Conservation (phyloP, 2,329 filamentous ascomycete species). For the Cucurbitaria berberidis region DNA sequence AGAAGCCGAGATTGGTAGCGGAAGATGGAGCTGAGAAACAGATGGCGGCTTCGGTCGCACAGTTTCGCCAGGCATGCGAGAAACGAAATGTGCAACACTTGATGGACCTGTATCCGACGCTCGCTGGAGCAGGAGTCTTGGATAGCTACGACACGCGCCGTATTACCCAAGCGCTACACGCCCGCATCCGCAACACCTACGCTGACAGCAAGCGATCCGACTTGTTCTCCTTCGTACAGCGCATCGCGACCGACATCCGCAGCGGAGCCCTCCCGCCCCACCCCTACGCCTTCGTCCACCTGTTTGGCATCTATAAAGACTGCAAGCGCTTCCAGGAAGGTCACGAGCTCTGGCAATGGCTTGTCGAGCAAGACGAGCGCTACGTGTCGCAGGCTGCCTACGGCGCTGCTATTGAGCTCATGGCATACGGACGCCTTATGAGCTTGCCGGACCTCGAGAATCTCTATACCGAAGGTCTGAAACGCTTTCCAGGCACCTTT, state of each 20-base stretch:
- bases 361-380: constrained; percentile 50
- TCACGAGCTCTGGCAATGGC: constrained; percentile 56
- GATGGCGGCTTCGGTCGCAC: constrained; percentile 1
- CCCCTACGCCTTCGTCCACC: constrained; percentile 51
- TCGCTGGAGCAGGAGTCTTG: constrained; percentile 21
- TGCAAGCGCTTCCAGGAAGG: constrained; percentile 48
- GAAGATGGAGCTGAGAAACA: not conserved
- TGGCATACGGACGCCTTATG: constrained; percentile 50
- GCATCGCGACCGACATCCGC: constrained; percentile 51
- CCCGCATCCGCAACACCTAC: constrained; percentile 32
- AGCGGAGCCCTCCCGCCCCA: constrained; percentile 45
- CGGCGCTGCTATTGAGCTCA: constrained; percentile 57
- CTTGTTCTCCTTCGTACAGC: constrained; percentile 42
- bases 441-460: constrained; percentile 52
- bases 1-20: not conserved
- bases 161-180: constrained; percentile 49
- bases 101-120: constrained; percentile 37
- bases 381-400: constrained; percentile 54
- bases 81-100: constrained; percentile 21
- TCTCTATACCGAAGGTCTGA: constrained; percentile 54
- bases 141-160: constrained; percentile 30
- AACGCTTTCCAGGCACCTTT: constrained; percentile 56
- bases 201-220: constrained; percentile 7
- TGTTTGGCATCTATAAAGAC: constrained; percentile 57
- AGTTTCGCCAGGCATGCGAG: constrained; percentile 27